Evolutionary conservation across 2,329 filamentous ascomycete genomes (phyloP).

Genomic region (Alternaria sp.): DNA sequence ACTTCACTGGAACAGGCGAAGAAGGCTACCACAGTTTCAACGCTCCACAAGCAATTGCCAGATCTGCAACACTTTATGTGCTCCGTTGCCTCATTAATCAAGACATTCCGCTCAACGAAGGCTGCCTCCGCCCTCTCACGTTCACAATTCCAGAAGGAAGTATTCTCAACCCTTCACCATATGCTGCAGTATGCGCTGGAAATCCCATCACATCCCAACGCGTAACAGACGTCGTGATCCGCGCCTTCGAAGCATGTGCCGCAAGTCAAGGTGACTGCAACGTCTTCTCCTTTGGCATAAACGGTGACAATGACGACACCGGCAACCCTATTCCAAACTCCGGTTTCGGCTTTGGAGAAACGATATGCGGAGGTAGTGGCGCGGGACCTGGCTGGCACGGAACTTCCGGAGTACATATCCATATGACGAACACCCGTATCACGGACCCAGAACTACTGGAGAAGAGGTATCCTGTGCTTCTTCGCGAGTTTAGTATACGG

Average conservation of each 20-base stretch:
- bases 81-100: conserved; percentile 41
- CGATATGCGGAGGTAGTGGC: conserved; percentile 48
- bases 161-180: conserved; percentile 38
- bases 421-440: conserved; percentile 52
- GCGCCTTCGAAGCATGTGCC: conserved; percentile 42
- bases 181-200: conserved; percentile 40
- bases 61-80: conserved; percentile 42
- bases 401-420: conserved; percentile 43
- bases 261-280: conserved; percentile 44
- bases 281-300: conserved; percentile 42
- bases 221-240: conserved; percentile 43
- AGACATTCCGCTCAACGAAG: conserved; percentile 48
- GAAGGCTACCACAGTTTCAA: conserved; percentile 50
- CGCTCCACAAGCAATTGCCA: conserved; percentile 50
- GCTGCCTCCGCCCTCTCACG: conserved; percentile 39
- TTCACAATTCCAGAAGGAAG: conserved; percentile 37
- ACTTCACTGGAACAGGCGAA: conserved; percentile 53
- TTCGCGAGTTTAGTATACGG: conserved; percentile 44
- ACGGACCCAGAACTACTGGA: conserved; percentile 49
- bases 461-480: conserved; percentile 46
- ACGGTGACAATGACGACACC: conserved; percentile 26
- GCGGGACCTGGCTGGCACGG: conserved; percentile 46
- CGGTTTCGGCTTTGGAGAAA: conserved; percentile 49
- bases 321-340: conserved; percentile 23
- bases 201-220: conserved; percentile 44